Evolutionary conservation across 129 eudicot genomes (phyloP).

Genomic region (Saussurea involucrata): DNA sequence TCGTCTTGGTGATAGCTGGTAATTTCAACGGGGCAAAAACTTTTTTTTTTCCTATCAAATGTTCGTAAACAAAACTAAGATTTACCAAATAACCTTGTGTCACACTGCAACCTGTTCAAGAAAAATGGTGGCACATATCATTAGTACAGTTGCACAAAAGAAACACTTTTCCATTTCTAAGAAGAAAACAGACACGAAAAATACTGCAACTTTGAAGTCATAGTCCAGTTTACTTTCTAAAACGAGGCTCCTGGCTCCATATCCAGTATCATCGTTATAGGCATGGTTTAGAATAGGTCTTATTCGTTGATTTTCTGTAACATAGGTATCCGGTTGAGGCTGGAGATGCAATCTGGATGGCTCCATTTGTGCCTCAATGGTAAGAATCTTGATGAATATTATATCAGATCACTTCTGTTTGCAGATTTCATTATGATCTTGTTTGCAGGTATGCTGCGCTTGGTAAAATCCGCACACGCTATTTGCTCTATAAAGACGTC

Average conservation of each 20-base stretch:
- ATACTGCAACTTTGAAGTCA: background rate
- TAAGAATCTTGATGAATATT: slow-evolving; percentile 25
- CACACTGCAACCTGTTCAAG: background rate
- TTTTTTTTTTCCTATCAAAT: background rate
- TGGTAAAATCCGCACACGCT: slow-evolving; percentile 77
- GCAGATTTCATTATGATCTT: slow-evolving; percentile 12
- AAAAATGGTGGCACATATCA: background rate
- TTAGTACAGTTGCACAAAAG: background rate
- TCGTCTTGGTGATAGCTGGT: slow-evolving; percentile 94
- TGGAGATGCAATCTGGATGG: slow-evolving; percentile 98
- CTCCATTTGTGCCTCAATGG: slow-evolving; percentile 99
- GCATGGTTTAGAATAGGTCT: background rate
- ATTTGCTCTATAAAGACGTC: slow-evolving; percentile 88
- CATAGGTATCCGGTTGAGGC: slow-evolving; percentile 93
- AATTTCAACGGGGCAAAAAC: slow-evolving; percentile 20
- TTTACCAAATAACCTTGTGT: background rate
- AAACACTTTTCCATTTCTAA: too few relatives aligned
- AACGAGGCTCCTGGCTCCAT: too few relatives aligned
- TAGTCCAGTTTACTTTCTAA: too few relatives aligned
- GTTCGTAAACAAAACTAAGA: background rate
- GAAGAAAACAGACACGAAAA: background rate
- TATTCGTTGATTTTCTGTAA: background rate
- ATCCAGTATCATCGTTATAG: background rate
- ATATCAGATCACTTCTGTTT: background rate
- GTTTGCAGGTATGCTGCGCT: slow-evolving; percentile 96